A percentile compares a stretch with the other conserved stretches of the same genome.
phyloP scores from a whole-genome alignment of 768 basidiomycete genomes.

The Boletus sensibilis region DNA sequence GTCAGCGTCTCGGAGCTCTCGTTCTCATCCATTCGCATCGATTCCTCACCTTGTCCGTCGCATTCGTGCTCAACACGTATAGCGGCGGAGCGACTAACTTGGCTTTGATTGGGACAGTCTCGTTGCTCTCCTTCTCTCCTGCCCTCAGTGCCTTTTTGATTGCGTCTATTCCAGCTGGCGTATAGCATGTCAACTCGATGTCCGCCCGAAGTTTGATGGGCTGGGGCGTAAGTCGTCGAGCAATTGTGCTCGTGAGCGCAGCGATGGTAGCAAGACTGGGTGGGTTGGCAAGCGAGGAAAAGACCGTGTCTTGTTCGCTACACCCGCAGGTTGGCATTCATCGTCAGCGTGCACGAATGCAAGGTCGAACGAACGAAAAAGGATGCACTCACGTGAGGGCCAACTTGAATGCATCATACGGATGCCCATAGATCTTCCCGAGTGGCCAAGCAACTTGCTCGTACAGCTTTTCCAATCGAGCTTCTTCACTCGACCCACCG shows the following conservation, averaged over 20 bases:
- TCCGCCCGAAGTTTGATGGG: conserved; percentile 98
- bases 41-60: conserved; percentile 82
- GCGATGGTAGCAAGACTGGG: conserved; percentile 55
- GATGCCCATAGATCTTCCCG: conserved; percentile 87
- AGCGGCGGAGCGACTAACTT: conserved; percentile 95
- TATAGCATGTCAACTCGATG: conserved; percentile 96
- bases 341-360: conserved; percentile 33
- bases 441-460: conserved; percentile 93
- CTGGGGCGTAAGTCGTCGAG: conserved; percentile 93
- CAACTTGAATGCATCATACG: conserved; percentile 97
- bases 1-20: not conserved
- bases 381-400: conserved; percentile 73
- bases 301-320: conserved; percentile 80
- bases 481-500: conserved; percentile 61
- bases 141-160: conserved; percentile 90
- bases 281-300: conserved; percentile 61
- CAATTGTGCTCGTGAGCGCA: conserved; percentile 79
- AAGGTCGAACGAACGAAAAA: not conserved
- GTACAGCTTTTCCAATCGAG: conserved; percentile 81
- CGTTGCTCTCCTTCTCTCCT: conserved; percentile 85
- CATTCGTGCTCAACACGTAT: conserved; percentile 93
- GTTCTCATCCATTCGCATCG: not conserved
- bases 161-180: conserved; percentile 92
- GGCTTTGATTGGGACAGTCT: conserved; percentile 94
- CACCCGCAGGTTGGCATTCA: not conserved